Evolutionary conservation across 495 filamentous ascomycete genomes (phyloP).

Genomic region (Talaromyces stipitatus): DNA sequence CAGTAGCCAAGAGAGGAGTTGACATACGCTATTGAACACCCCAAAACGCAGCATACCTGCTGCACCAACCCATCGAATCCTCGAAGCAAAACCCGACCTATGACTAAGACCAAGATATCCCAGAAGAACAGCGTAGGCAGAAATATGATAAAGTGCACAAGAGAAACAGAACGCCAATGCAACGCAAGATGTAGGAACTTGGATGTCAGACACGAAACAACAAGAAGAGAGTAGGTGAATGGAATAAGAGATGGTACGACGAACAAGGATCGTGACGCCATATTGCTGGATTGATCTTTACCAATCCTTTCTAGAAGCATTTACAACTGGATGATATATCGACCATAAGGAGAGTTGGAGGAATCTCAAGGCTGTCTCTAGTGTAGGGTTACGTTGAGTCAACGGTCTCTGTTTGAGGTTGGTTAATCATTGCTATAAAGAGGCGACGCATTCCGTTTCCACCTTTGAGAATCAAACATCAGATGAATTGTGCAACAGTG

Average conservation of each 20-base stretch:
- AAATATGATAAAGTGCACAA: constrained; percentile 7
- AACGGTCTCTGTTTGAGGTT: too few relatives aligned
- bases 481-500: too few relatives aligned
- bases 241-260: background rate
- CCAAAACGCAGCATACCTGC: background rate
- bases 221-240: constrained; percentile 12
- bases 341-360: too few relatives aligned
- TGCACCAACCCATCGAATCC: background rate
- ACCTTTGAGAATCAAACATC: too few relatives aligned
- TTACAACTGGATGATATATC: too few relatives aligned
- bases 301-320: too few relatives aligned
- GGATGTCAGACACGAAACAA: constrained; percentile 12
- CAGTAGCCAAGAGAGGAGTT: background rate
- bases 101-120: constrained; percentile 9
- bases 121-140: constrained; percentile 18
- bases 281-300: too few relatives aligned
- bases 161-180: constrained; percentile 11
- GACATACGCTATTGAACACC: background rate
- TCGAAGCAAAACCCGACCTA: constrained; percentile 10
- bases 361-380: too few relatives aligned
- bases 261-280: background rate
- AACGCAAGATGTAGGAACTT: constrained; percentile 16
- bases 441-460: too few relatives aligned
- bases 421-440: too few relatives aligned
- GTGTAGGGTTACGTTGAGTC: too few relatives aligned